Evolutionary conservation across 352 stramenopile species (phyloP), one percentile per base, ranked within the genome.

Genomic region (Peronospora tabacina): DNA sequence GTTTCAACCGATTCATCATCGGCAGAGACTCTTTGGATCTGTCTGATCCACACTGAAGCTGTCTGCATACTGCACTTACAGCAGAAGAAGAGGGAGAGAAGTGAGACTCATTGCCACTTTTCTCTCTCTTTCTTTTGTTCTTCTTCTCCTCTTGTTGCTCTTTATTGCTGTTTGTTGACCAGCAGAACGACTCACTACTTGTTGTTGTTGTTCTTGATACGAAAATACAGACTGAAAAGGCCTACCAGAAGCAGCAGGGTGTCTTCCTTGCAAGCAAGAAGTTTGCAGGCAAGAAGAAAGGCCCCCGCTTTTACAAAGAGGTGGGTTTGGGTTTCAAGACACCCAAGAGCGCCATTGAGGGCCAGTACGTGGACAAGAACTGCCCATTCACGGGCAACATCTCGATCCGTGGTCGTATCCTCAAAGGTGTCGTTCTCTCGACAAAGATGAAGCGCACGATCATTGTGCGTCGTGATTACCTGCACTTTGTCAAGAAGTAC

Each of bases 361-460:
- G 94, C 63, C 96, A 83, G 66, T 99, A 98, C 76, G 89, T 99
- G 35, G 96, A 99, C 90, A 99, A 99, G 86, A 99, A 99, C 88
- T 99, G 96, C 82, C 97, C 97, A 51, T 99, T 99, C 87, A 99
- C 96, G 33, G 95, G 95, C 72, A 96, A 99, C 78, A 96, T 99
- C 44, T 98, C 95, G 68, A 99, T 99, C 78, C 95, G 95, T 78
- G 96, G 95, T 73, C 90, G 95, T 82, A 98, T 95, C 61, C 79
- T 98, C 44, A 98, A 98, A 86, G 97, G 96, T 58, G 84, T 98
- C 46, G 95, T 99, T n/a, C 95, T 99, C 56, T 99, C 95, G 63
- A 98, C 85, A 73, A 99, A 99, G 90, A 99, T 99, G 97, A 98
- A 98, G 75, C 90, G 96, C 77, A 99, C 97, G 43, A 95, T 99